Evolutionary conservation across 257 asterid species (phyloP).

Genomic region (Scutellaria barbata): DNA sequence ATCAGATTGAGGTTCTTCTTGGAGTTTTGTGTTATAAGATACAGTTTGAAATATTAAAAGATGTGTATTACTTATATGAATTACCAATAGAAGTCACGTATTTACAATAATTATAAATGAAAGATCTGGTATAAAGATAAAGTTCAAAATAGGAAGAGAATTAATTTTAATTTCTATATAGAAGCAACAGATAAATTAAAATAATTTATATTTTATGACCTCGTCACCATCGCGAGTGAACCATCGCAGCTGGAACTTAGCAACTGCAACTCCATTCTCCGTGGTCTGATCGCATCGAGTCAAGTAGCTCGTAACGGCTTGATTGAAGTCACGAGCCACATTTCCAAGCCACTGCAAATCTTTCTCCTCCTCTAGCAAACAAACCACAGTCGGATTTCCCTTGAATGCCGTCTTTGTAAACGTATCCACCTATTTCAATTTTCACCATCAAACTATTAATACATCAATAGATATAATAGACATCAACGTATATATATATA

Average conservation of each 20-base stretch:
- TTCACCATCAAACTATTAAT: neutral
- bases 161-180: too few relatives aligned
- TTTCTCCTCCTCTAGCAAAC: conserved; percentile 30
- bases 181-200: too few relatives aligned
- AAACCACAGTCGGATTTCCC: conserved; percentile 24
- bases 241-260: conserved; percentile 32
- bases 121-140: too few relatives aligned
- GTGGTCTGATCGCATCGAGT: neutral
- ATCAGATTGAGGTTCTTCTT: too few relatives aligned
- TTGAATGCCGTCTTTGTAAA: conserved; percentile 19
- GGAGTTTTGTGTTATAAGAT: too few relatives aligned
- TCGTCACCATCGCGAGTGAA: conserved; percentile 32
- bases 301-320: conserved; percentile 29
- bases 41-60: too few relatives aligned
- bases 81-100: too few relatives aligned
- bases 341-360: conserved; percentile 21
- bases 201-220: neutral
- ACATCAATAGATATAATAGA: neutral
- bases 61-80: too few relatives aligned
- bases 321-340: conserved; percentile 35
- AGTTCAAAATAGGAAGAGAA: too few relatives aligned
- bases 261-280: too few relatives aligned
- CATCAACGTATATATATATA: neutral
- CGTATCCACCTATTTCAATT: conserved; percentile 23
- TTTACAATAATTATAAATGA: too few relatives aligned